Evolutionary conservation across 1,284 basidiomycete species (phyloP).

Genomic region (Rhodotorula sp.): DNA sequence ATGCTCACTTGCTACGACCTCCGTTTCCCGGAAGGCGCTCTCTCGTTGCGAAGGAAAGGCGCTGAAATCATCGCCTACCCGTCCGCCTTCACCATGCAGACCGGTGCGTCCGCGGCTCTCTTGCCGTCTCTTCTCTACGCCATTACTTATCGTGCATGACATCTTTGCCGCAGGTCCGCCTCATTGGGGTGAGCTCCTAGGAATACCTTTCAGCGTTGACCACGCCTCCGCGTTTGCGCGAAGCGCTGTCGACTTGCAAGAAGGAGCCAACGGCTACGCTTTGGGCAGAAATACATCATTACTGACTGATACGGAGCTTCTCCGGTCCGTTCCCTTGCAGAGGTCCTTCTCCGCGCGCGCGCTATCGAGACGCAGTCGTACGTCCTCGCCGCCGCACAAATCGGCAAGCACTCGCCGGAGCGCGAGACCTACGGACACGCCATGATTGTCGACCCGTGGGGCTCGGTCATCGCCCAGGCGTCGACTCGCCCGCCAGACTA

Average conservation of each 20-base stretch:
- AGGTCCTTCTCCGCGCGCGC: conserved; percentile 48
- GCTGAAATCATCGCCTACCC: conserved; percentile 56
- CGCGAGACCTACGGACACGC: conserved; percentile 39
- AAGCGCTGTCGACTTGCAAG: too few relatives aligned
- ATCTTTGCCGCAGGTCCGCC: conserved; percentile 7
- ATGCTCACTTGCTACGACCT: conserved; percentile 59
- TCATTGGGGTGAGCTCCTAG: conserved; percentile 41
- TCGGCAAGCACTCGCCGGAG: conserved; percentile 44
- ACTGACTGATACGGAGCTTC: too few relatives aligned
- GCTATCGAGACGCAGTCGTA: conserved; percentile 53
- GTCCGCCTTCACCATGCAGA: conserved; percentile 55
- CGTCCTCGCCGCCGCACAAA: conserved; percentile 49
- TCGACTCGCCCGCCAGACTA: conserved; percentile 15
- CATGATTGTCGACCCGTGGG: conserved; percentile 43
- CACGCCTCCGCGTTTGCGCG: too few relatives aligned
- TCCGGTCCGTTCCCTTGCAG: conserved; percentile 19
- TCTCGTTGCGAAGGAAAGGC: conserved; percentile 52
- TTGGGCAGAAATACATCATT: too few relatives aligned
- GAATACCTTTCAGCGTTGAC: too few relatives aligned
- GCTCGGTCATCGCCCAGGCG: conserved; percentile 36
- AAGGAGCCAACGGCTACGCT: too few relatives aligned
- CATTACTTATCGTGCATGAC: too few relatives aligned
- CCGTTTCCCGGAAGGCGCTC: conserved; percentile 54
- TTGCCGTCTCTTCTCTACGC: too few relatives aligned
- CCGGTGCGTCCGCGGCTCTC: conserved; percentile 43